A percentile compares a stretch with the other conserved stretches of the same genome.
phyloP scores from a whole-genome alignment of 495 filamentous ascomycete genomes.

The Penicillium antarcticum region DNA sequence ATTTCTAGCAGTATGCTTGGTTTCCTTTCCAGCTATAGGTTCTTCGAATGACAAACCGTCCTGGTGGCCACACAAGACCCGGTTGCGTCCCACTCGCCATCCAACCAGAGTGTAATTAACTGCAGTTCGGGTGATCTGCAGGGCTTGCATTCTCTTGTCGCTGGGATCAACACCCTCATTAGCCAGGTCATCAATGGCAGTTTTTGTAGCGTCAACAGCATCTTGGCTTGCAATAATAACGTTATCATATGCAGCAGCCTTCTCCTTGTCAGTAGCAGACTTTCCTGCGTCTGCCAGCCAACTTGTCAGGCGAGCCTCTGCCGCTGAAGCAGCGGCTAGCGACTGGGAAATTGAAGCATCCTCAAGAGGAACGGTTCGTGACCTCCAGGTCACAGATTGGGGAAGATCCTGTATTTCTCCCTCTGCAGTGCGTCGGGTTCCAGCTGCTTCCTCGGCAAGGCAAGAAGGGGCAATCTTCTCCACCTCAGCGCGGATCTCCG shows the following conservation, averaged over 20 bases:
- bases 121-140: conserved; percentile 88
- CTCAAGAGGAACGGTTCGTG: conserved; percentile 80
- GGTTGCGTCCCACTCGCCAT: conserved; percentile 92
- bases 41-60: conserved; percentile 67
- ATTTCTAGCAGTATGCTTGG: conserved; percentile 59
- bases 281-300: conserved; percentile 38
- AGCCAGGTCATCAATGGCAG: conserved; percentile 83
- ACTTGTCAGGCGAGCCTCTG: conserved; percentile 50
- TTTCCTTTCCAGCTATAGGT: conserved; percentile 42
- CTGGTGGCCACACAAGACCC: conserved; percentile 74
- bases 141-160: conserved; percentile 84
- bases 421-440: conserved; percentile 51
- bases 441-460: conserved; percentile 60
- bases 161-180: conserved; percentile 80
- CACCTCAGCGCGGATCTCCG: conserved; percentile 59
- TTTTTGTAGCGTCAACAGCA: conserved; percentile 87
- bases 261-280: conserved; percentile 47
- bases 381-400: conserved; percentile 82
- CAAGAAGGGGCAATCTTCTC: conserved; percentile 69
- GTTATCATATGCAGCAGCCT: conserved; percentile 84
- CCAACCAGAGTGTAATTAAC: conserved; percentile 90
- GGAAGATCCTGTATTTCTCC: conserved; percentile 56
- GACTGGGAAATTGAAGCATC: conserved; percentile 87
- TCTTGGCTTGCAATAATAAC: conserved; percentile 90
- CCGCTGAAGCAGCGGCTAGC: conserved; percentile 54